phyloP scores from a whole-genome alignment of 441 rosid species.

The Jatropha podagrica region DNA sequence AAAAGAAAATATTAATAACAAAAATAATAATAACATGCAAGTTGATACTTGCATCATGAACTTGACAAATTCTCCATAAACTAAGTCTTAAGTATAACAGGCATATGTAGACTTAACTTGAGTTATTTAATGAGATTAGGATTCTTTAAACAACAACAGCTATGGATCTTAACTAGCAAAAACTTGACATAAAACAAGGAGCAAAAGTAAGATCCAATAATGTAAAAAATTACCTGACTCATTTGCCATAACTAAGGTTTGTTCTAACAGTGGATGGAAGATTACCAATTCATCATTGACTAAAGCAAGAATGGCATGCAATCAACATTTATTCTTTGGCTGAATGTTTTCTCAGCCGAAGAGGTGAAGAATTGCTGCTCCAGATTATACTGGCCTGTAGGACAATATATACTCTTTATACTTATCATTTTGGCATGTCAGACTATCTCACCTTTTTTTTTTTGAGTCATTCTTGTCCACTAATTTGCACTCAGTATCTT shows the following conservation, averaged over 20 bases:
- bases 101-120: not conserved
- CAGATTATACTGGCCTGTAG: not conserved
- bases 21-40: too few relatives aligned
- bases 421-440: not conserved
- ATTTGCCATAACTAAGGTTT: not conserved
- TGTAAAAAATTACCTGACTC: too few relatives aligned
- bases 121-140: not conserved
- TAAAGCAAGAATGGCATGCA: not conserved
- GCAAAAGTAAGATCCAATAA: not conserved
- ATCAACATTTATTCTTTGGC: not conserved
- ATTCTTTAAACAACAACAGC: not conserved
- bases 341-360: not conserved
- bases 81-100: not conserved
- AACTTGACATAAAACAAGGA: not conserved
- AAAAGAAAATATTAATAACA: too few relatives aligned
- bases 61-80: not conserved
- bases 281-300: not conserved
- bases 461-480: not conserved
- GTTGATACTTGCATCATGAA: not conserved
- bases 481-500: not conserved
- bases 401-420: not conserved
- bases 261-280: not conserved
- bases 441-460: not conserved
- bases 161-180: not conserved
- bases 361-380: not conserved